A percentile compares a stretch with the other conserved stretches of the same genome.
phyloP scores from a whole-genome alignment of 2,329 filamentous ascomycete genomes.

The Diaporthe batatas region DNA sequence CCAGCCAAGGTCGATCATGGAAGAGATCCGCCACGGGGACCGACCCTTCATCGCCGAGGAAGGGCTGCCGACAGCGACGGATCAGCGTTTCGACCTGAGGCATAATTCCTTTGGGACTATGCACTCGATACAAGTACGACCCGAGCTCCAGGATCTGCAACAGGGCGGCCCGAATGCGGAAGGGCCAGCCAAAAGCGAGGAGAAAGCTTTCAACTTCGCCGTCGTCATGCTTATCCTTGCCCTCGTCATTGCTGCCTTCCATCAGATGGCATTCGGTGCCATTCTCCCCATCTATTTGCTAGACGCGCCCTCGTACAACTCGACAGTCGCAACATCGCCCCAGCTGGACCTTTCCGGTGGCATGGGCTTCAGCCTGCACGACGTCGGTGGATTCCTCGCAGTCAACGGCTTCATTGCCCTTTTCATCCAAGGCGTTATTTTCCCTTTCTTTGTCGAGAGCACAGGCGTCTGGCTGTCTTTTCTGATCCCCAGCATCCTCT shows the following conservation, averaged over 20 bases:
- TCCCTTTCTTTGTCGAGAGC: constrained; percentile 53
- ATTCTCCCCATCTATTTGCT: constrained; percentile 59
- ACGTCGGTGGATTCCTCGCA: constrained; percentile 77
- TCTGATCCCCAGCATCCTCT: constrained; percentile 72
- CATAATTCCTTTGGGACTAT: constrained; percentile 58
- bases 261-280: constrained; percentile 60
- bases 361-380: constrained; percentile 74
- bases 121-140: constrained; percentile 54
- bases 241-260: constrained; percentile 58
- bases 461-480: constrained; percentile 78
- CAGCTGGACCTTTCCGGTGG: constrained; percentile 67
- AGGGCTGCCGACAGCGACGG: constrained; percentile 51
- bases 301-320: constrained; percentile 50
- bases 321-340: not conserved
- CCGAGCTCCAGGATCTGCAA: constrained; percentile 41
- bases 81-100: constrained; percentile 54
- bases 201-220: constrained; percentile 54
- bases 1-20: constrained; percentile 44
- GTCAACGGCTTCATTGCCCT: constrained; percentile 78
- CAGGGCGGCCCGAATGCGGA: constrained; percentile 21
- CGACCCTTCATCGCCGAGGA: constrained; percentile 52
- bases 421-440: constrained; percentile 77
- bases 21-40: constrained; percentile 45
- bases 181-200: constrained; percentile 44
- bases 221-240: constrained; percentile 58